phyloP scores from a whole-genome alignment of 768 basidiomycete genomes.

The Macrocybe gigantea region DNA sequence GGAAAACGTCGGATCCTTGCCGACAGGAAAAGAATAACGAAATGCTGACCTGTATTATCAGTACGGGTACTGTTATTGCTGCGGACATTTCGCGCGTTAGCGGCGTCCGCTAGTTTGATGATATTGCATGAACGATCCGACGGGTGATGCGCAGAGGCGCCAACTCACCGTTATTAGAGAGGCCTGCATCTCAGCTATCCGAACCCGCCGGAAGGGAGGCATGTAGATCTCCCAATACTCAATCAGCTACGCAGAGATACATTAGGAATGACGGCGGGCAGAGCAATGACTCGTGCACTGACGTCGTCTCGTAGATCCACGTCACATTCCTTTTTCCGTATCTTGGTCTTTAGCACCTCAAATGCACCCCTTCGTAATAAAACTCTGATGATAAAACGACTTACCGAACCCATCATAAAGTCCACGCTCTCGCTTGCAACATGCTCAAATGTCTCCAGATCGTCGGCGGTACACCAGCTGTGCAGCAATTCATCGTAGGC shows the following conservation, averaged over 20 bases:
- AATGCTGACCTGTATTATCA: constrained; percentile 58
- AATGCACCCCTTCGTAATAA: not conserved
- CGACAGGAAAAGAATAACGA: not conserved
- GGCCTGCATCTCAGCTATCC: constrained; percentile 47
- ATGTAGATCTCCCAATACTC: constrained; percentile 54
- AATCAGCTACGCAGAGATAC: constrained; percentile 41
- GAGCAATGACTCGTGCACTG: constrained; percentile 12
- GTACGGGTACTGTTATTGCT: constrained; percentile 54
- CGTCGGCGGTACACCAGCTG: constrained; percentile 59
- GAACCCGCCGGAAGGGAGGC: constrained; percentile 49
- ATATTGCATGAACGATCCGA: not conserved
- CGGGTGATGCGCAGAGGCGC: not conserved
- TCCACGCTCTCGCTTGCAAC: constrained; percentile 53
- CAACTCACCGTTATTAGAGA: constrained; percentile 54
- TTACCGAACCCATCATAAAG: constrained; percentile 52
- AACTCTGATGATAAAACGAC: constrained; percentile 10
- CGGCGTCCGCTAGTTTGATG: constrained; percentile 42
- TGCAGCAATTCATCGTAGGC: constrained; percentile 61
- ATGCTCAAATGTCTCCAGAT: constrained; percentile 63
- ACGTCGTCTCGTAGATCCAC: constrained; percentile 63
- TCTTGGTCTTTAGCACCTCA: constrained; percentile 3
- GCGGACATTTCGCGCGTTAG: constrained; percentile 42
- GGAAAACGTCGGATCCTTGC: not conserved
- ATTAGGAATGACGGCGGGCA: not conserved
- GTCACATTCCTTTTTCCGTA: constrained; percentile 36